Percentiles rank a stretch among this genome's conserved stretches.
phyloP scores from a whole-genome alignment of 2,329 filamentous ascomycete genomes.

The Ascochyta rabiei region DNA sequence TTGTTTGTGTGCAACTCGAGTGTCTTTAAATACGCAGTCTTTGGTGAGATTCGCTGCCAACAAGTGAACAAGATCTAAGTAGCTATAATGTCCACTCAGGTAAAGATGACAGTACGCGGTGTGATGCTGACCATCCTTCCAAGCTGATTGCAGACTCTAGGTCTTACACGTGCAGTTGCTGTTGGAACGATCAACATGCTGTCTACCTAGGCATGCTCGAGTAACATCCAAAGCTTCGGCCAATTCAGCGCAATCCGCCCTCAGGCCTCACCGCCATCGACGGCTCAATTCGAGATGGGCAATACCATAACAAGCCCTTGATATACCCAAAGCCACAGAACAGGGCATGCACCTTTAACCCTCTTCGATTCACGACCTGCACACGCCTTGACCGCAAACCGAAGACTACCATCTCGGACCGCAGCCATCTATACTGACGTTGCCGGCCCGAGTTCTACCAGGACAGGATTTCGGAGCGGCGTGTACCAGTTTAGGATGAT shows the following conservation, averaged over 20 bases:
- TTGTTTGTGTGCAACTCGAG: not conserved
- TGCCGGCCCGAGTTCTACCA: slow-evolving; percentile 8
- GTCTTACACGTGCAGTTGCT: not conserved
- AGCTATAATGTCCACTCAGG: not conserved
- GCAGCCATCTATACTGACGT: not conserved
- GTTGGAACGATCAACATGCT: not conserved
- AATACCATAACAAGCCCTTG: not conserved
- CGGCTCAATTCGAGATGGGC: not conserved
- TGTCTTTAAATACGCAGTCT: not conserved
- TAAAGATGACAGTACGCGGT: not conserved
- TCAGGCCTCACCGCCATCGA: not conserved
- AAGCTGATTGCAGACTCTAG: not conserved
- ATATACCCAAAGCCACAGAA: not conserved
- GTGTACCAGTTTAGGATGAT: not conserved
- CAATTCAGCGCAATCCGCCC: not conserved
- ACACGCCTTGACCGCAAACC: slow-evolving; percentile 1
- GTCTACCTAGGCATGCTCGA: not conserved
- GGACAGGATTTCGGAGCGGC: not conserved
- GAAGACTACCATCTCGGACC: slow-evolving; percentile 4
- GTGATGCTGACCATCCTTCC: not conserved
- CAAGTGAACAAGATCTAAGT: not conserved
- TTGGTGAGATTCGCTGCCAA: not conserved
- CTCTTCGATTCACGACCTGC: not conserved
- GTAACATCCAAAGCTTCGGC: not conserved
- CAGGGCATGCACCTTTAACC: not conserved